These are phyloP conservation scores for Calcarisporium arbuscula DNA, from an alignment of 2,329 filamentous ascomycete species.

Conservation along the genomic window DNA sequence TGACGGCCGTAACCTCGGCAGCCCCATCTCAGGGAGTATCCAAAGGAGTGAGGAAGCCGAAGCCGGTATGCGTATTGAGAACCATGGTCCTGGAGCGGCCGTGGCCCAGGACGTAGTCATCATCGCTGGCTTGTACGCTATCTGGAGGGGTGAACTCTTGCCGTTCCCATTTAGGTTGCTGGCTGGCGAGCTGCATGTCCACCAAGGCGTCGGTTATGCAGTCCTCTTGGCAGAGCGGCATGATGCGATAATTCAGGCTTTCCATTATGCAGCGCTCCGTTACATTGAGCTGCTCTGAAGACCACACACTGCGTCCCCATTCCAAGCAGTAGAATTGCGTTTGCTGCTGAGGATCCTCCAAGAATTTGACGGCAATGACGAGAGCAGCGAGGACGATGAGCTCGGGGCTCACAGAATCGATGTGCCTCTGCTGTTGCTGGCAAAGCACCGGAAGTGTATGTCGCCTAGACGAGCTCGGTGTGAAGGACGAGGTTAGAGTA, in stretches of 20 bases:
- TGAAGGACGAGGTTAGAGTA: neutral
- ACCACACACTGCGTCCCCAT: constrained; percentile 54
- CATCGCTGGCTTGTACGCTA: constrained; percentile 20
- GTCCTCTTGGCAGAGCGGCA: constrained; percentile 51
- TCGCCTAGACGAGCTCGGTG: constrained; percentile 29
- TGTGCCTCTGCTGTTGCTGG: constrained; percentile 39
- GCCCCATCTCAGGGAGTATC: too few species aligned
- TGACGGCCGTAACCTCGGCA: too few species aligned
- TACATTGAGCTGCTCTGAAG: constrained; percentile 54
- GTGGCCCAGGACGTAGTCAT: constrained; percentile 24
- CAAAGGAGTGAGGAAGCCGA: too few species aligned
- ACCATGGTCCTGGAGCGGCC: constrained; percentile 29
- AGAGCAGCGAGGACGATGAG: constrained; percentile 57
- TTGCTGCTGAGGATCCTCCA: constrained; percentile 50
- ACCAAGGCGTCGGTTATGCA: constrained; percentile 53
- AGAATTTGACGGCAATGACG: constrained; percentile 60
- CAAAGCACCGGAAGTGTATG: constrained; percentile 39
- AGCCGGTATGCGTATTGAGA: too few species aligned
- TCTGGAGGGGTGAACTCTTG: constrained; percentile 23
- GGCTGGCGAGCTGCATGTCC: constrained; percentile 56
- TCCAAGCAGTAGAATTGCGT: constrained; percentile 45
- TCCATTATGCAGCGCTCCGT: constrained; percentile 61
- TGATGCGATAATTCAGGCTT: constrained; percentile 55
- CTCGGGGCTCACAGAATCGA: constrained; percentile 56
- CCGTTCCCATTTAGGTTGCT: constrained; percentile 20